Percentiles rank a stretch among this genome's conserved stretches.
phyloP scores from a whole-genome alignment of 169 alveolate species.

The Plasmodium berghei region DNA sequence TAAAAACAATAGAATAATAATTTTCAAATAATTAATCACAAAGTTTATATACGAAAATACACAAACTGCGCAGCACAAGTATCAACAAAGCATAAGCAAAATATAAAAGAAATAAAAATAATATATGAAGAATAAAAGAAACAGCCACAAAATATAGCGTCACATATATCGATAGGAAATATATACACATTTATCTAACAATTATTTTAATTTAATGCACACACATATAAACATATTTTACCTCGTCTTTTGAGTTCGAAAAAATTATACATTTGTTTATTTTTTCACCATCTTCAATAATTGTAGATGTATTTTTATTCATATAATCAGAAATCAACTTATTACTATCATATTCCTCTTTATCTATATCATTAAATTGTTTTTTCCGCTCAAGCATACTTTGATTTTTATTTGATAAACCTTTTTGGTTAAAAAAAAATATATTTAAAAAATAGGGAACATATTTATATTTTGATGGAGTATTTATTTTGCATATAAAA shows the following conservation, averaged over 20 bases:
- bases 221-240: neutral
- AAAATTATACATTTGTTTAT: constrained; percentile 66
- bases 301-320: neutral
- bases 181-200: too few species aligned
- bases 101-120: too few species aligned
- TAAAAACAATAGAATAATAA: too few species aligned
- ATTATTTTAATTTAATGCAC: too few species aligned
- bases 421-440: constrained; percentile 46
- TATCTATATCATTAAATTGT: neutral
- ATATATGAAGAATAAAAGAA: too few species aligned
- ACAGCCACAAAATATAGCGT: too few species aligned
- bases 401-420: constrained; percentile 5
- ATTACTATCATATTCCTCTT: constrained; percentile 17
- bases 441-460: constrained; percentile 71
- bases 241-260: constrained; percentile 64
- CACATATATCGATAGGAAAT: too few species aligned
- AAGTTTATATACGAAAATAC: too few species aligned
- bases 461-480: constrained; percentile 69
- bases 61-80: too few species aligned
- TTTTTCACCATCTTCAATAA: constrained; percentile 24
- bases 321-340: constrained; percentile 25
- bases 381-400: neutral
- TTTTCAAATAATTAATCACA: too few species aligned
- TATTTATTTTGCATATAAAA: constrained; percentile 64
- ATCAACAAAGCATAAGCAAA: too few species aligned